Base-by-base conservation (phyloP, 179 eudicot genomes). In the Camellia oleifera region DNA sequence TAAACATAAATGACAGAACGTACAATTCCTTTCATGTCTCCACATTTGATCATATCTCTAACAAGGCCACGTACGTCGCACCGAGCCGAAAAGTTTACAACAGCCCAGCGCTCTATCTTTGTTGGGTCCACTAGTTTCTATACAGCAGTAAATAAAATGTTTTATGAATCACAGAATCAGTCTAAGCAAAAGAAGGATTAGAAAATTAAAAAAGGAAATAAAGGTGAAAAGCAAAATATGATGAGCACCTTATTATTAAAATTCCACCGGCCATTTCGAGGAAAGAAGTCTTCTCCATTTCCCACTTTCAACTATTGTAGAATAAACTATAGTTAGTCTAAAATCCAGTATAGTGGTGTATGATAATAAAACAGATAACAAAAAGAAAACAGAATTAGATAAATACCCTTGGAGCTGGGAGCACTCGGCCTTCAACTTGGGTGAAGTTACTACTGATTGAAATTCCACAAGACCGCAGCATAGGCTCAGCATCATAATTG, bases 221-320 rank as follows among this genome's bases (percentile, higher is more conserved):
- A 17, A 60, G 12, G 8, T 72, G 2, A 62, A 7, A 67, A 42
- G 15, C 8, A 61, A 7, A 8, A 67, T 23, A 0, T 44, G 23
- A 78, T 75, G 10, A 45, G 61, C 45, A 93, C 97, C 96, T 92
- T 94, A 70, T 94, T 89, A 67, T 91, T 94, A 73, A 94, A 90
- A 61, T 94, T 94, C 98, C 98, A 94, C 9, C 97, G 79, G 8
- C 98, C 98, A 78, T 94, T 94, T 45, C 98, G 83, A 0, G 98
- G 87, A 75, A 88, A 89, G 61, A 94, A 86, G 40, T 94, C 98
- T 69, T 91, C 98, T 53, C 93, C 95, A 76, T 89, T 87, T 13
- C 94, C 97, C 6, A 75, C 82, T 83, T 88, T 93, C 82, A 93
- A 73, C 97, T 93, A 85, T 65, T 82, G 77, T n/a, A 32, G 72